phyloP scores from a whole-genome alignment of 2,329 filamentous ascomycete species.

The Neofusicoccum laricinum region DNA sequence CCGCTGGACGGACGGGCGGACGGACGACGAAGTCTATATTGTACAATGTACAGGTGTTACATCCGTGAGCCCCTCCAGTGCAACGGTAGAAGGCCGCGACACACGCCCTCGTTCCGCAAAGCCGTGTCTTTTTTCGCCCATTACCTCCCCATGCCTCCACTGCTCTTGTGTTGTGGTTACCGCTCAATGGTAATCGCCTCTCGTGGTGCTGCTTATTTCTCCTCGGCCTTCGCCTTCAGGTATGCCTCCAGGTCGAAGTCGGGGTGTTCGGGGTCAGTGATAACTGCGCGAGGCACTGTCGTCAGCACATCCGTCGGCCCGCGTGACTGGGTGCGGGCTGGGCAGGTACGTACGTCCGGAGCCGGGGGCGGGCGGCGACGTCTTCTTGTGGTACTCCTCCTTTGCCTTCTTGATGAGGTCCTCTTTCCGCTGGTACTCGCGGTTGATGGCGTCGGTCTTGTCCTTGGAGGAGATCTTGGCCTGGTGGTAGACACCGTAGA shows the following conservation, averaged over 20 bases:
- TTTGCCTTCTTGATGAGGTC: constrained; percentile 90
- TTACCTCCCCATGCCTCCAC: constrained; percentile 8
- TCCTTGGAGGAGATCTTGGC: constrained; percentile 70
- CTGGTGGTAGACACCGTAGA: constrained; percentile 97
- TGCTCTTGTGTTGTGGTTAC: neutral
- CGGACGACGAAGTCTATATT: constrained; percentile 34
- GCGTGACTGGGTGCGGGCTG: constrained; percentile 20
- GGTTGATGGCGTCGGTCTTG: constrained; percentile 67
- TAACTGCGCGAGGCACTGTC: neutral
- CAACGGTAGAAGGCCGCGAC: constrained; percentile 19
- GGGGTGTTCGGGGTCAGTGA: constrained; percentile 71
- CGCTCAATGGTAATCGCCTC: neutral
- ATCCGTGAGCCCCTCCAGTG: constrained; percentile 19
- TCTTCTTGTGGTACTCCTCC: constrained; percentile 83
- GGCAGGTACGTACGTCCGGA: constrained; percentile 37
- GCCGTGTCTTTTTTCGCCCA: constrained; percentile 13
- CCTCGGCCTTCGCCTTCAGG: constrained; percentile 61
- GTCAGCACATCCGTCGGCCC: neutral
- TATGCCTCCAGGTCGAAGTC: constrained; percentile 92
- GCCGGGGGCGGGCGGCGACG: constrained; percentile 42
- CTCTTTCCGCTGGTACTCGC: constrained; percentile 88
- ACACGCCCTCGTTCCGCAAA: constrained; percentile 20
- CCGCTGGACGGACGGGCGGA: constrained; percentile 12
- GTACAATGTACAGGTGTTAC: constrained; percentile 42
- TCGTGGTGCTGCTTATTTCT: constrained; percentile 24